Evolutionary conservation across 441 rosid species (phyloP).

Genomic region (Aquilaria agallochum): DNA sequence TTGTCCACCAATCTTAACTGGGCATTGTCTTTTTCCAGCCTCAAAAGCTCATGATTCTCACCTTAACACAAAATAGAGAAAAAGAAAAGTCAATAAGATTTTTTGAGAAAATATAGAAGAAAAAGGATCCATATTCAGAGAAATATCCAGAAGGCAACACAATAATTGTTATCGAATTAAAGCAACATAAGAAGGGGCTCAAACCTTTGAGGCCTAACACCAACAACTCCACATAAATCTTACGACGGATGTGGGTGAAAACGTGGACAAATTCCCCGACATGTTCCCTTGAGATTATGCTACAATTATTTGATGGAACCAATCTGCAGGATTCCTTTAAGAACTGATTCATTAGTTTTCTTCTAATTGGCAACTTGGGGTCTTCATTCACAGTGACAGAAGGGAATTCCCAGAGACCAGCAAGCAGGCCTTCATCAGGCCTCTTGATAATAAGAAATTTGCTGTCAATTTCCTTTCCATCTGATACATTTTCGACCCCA

Average conservation of each 20-base stretch:
- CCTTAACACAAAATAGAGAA: conserved; percentile 24
- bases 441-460: conserved; percentile 73
- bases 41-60: conserved; percentile 25
- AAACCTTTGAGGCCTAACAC: conserved; percentile 62
- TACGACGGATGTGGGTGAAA: conserved; percentile 82
- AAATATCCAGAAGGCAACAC: not conserved
- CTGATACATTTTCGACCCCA: conserved; percentile 23
- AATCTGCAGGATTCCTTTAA: conserved; percentile 56
- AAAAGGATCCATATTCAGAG: not conserved
- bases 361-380: conserved; percentile 44
- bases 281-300: conserved; percentile 47
- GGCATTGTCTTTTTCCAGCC: conserved; percentile 26
- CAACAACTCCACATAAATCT: conserved; percentile 69
- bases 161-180: not conserved
- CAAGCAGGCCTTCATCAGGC: conserved; percentile 84
- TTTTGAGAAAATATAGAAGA: not conserved
- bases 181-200: conserved; percentile 1
- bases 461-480: conserved; percentile 34
- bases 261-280: conserved; percentile 82
- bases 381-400: conserved; percentile 51
- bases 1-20: conserved; percentile 60
- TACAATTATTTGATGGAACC: conserved; percentile 37
- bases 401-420: conserved; percentile 98
- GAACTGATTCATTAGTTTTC: conserved; percentile 47
- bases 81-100: not conserved